Percentiles rank a stretch among this genome's conserved stretches.
Evolutionary conservation across 2,329 filamentous ascomycete species (phyloP).

Genomic region (Daldinia sp.): DNA sequence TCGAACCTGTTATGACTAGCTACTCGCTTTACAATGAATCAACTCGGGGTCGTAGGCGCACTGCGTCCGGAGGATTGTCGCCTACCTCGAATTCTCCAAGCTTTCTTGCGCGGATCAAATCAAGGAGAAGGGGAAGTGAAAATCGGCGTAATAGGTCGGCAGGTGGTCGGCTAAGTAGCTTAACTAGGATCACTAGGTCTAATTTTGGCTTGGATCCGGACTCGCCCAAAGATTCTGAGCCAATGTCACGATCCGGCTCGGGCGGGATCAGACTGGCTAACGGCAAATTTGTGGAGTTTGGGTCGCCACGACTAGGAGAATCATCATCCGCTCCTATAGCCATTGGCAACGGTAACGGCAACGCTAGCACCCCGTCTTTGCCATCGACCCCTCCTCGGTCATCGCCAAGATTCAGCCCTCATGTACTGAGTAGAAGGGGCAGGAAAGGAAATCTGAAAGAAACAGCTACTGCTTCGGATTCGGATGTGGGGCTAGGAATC

Average conservation of each 20-base stretch:
- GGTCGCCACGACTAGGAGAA: slow-evolving; percentile 22
- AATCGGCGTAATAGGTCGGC: slow-evolving; percentile 18
- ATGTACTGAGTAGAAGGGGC: slow-evolving; percentile 15
- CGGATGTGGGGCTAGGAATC: slow-evolving; percentile 31
- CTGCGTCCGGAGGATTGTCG: neutral
- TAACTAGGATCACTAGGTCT: neutral
- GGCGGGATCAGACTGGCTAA: slow-evolving; percentile 43
- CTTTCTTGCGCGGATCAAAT: slow-evolving; percentile 12
- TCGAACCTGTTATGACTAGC: slow-evolving; percentile 42
- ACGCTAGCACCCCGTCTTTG: neutral
- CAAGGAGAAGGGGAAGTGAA: slow-evolving; percentile 8
- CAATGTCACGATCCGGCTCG: slow-evolving; percentile 41
- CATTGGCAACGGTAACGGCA: slow-evolving; percentile 8
- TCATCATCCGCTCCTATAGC: neutral
- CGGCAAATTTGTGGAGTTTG: slow-evolving; percentile 44
- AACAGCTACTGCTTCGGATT: neutral
- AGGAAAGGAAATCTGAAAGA: slow-evolving; percentile 16
- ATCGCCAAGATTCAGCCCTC: slow-evolving; percentile 17
- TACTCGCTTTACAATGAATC: slow-evolving; percentile 42
- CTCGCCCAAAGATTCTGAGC: slow-evolving; percentile 19
- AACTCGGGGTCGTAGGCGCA: slow-evolving; percentile 27
- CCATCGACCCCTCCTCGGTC: slow-evolving; percentile 2
- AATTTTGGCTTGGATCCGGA: slow-evolving; percentile 1
- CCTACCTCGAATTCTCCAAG: neutral
- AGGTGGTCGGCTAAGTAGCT: slow-evolving; percentile 16